Evolutionary conservation across 805 yeast species (phyloP), one percentile per base, ranked within the genome.

Genomic region (Cyberlindnera suaveolens): DNA sequence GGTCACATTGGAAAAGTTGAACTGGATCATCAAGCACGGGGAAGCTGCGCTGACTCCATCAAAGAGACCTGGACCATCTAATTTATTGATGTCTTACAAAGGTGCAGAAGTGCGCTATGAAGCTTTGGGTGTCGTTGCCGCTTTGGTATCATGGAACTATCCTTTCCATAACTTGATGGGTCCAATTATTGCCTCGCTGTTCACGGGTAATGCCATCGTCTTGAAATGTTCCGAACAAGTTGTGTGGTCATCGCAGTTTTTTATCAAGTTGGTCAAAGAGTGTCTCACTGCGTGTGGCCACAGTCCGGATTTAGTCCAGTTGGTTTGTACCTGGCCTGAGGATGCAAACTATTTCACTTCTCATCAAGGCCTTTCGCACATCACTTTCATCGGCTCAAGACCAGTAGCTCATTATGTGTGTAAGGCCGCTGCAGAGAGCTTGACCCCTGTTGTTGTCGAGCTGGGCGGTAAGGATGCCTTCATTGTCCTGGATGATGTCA

Each of bases 401-500:
- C 90, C 91, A 1, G 96, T 93, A 20, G 97, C 98, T 4, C 93
- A 89, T 58, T 78, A 78, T 46, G 96, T 93, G 14, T 82, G 84
- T 31, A 73, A 71, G 37, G 85, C 90, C 34, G 97, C 98, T 2
- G 75, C 96, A 36, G 77, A 78, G 46, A 74, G 85, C n/a, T 69
- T 93, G 55, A 91, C 96, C 0, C 99, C 98, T 0, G 89, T 91
- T 35, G 97, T 91, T 18, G 90, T 88, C 9, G 99, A 93, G 63
- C 71, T 93, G 31, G 99, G 99, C 31, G 99, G 99, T 17, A 93
- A 93, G 57, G 99, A 93, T 62, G 84, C 97, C 0, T 78, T 88
- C 17, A 73, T 93, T 40, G 88, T 90, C 4, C 72, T 93, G 50
- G 97, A 91, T 56, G 93, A 87, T 52, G 83, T 77, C 33, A 68